Base-by-base conservation (phyloP, 1,139 yeast genomes). In the Lodderomyces theae region DNA sequence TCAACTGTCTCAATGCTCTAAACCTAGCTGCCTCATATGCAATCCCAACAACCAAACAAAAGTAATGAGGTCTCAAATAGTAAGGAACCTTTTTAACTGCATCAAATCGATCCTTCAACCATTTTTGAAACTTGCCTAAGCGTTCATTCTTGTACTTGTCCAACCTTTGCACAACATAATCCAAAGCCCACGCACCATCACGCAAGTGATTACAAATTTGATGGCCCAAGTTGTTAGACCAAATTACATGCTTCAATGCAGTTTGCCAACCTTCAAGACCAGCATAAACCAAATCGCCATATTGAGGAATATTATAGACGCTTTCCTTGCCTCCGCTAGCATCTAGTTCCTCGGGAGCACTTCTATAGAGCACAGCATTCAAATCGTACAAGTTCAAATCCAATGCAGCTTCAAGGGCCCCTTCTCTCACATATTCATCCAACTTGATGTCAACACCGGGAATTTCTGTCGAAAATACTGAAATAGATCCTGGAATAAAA, bases 221-320 rank as follows among this genome's bases (percentile, higher is more conserved):
- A 59, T 87, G 95, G 0, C 92, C 95, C 39, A 92, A 72, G 52
- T 89, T 79, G 56, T 92, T 92, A 35, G 72, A 67, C 60, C 75
- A 70, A 28, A 88, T 80, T 8, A 89, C 77, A 22, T 70, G 64
- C 44, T 78, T 73, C 47, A 90, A 63, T 0, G 82, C 82, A 0
- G 88, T 72, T 37, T 82, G 78, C 96, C 96, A 92, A 3, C 98
- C 98, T 63, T 87, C 95, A 22, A 92, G 66, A 10, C 98, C 98
- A 34, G 96, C 90, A 61, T 88, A 92, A 0, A 81, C 83, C 38
- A 90, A 68, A 12, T 67, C 64, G 0, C 97, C 97, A 59, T 76
- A 68, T 26, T 73, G 69, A 0, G 97, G 97, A 38, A 92, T 72
- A 41, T 64, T 60, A 61, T 92, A 92, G 0, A 78, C 78, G 4